Evolutionary conservation across 441 rosid genomes (phyloP).

Genomic region (Bocquillonia castaneifolia): DNA sequence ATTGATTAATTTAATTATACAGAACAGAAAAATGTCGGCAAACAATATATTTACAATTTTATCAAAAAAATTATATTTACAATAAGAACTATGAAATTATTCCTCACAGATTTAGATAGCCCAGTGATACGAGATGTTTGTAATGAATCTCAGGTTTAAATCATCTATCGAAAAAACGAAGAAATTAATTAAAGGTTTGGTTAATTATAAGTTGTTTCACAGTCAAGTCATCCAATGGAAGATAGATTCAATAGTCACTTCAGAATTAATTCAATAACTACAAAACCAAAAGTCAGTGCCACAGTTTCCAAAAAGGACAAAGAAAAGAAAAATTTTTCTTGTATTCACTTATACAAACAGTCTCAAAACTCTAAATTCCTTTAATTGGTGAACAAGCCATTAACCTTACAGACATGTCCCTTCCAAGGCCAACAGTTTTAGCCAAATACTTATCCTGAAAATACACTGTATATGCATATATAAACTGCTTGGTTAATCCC

Average conservation of each 20-base stretch:
- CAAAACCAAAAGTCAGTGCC: conserved; percentile 24
- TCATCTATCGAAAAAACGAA: too few species aligned
- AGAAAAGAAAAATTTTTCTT: background rate
- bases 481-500: background rate
- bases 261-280: conserved; percentile 17
- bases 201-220: too few species aligned
- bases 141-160: too few species aligned
- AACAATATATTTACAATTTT: too few species aligned
- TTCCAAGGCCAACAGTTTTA: conserved; percentile 9
- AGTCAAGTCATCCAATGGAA: conserved; percentile 14
- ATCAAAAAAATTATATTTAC: too few species aligned
- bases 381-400: conserved; percentile 30
- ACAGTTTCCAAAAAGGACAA: conserved; percentile 28
- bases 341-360: conserved; percentile 9
- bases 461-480: conserved; percentile 3
- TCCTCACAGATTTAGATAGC: too few species aligned
- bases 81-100: too few species aligned
- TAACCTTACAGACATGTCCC: conserved; percentile 23
- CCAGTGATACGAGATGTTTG: too few species aligned
- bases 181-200: too few species aligned
- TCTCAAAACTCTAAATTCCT: conserved; percentile 17
- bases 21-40: too few species aligned
- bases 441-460: background rate
- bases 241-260: conserved; percentile 12
- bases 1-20: too few species aligned